Evolutionary conservation across 768 basidiomycete species (phyloP).

Genomic region (Leccinum barrowsii): DNA sequence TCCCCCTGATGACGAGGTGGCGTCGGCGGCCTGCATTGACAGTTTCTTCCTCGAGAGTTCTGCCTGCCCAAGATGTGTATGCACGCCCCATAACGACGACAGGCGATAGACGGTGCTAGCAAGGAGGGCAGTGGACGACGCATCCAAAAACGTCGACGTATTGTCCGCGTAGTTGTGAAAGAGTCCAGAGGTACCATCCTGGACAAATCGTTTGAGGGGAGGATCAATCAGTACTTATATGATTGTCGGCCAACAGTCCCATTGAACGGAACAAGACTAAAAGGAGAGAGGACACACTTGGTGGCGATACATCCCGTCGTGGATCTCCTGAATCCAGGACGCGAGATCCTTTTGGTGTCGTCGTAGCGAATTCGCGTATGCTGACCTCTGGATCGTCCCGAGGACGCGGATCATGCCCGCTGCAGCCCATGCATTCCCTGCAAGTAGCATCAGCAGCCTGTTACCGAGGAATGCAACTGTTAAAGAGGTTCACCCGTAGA

Average conservation of each 20-base stretch:
- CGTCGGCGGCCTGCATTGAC: constrained; percentile 17
- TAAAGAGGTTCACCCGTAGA: constrained; percentile 53
- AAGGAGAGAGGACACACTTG: constrained; percentile 41
- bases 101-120: constrained; percentile 75
- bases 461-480: neutral
- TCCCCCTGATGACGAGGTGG: constrained; percentile 6
- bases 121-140: constrained; percentile 68
- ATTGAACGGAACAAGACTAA: neutral
- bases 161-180: constrained; percentile 75
- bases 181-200: constrained; percentile 12
- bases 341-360: constrained; percentile 55
- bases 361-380: constrained; percentile 46
- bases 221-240: neutral
- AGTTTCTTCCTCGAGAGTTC: constrained; percentile 49
- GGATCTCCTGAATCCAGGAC: constrained; percentile 70
- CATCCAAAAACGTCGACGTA: constrained; percentile 62
- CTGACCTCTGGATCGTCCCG: constrained; percentile 64
- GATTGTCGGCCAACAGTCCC: neutral
- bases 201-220: neutral
- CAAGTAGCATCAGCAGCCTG: neutral
- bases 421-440: constrained; percentile 88
- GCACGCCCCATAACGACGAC: constrained; percentile 49
- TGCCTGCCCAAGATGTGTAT: constrained; percentile 52
- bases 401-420: constrained; percentile 67
- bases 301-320: constrained; percentile 61